Conservation (phyloP, 148 eudicot genomes). For the Diospyros lotus region DNA sequence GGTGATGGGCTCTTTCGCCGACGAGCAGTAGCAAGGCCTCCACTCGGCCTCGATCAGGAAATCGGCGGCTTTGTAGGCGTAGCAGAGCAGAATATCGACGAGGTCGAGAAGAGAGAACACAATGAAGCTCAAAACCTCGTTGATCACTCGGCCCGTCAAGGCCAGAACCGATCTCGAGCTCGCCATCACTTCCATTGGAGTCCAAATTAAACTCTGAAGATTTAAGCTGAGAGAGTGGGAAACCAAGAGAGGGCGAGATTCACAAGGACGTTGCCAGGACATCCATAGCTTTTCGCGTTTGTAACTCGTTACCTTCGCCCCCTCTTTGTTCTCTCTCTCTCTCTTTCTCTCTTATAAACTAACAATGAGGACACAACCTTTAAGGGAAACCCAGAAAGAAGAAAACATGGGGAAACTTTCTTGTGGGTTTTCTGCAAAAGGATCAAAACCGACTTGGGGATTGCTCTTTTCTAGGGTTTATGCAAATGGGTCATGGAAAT, state of each 20-base stretch:
- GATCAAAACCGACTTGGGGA: background rate
- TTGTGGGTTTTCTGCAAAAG: slow-evolving; percentile 1
- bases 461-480: background rate
- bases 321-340: background rate
- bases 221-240: background rate
- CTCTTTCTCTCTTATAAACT: background rate
- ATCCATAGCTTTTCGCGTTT: background rate
- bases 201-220: background rate
- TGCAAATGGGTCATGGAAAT: slow-evolving; percentile 9
- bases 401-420: background rate
- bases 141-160: slow-evolving; percentile 34
- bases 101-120: slow-evolving; percentile 61
- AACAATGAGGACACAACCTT: background rate
- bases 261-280: slow-evolving; percentile 2
- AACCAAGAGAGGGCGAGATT: slow-evolving; percentile 7
- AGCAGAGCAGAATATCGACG: slow-evolving; percentile 54
- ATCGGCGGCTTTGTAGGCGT: slow-evolving; percentile 50
- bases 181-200: slow-evolving; percentile 12
- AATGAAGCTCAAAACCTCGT: slow-evolving; percentile 53
- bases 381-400: background rate
- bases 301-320: background rate
- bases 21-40: slow-evolving; percentile 71
- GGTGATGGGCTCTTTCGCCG: slow-evolving; percentile 39
- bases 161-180: slow-evolving; percentile 19
- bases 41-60: slow-evolving; percentile 72